Base-by-base conservation (phyloP, 2,329 filamentous ascomycete genomes). In the Onygenales sp. region DNA sequence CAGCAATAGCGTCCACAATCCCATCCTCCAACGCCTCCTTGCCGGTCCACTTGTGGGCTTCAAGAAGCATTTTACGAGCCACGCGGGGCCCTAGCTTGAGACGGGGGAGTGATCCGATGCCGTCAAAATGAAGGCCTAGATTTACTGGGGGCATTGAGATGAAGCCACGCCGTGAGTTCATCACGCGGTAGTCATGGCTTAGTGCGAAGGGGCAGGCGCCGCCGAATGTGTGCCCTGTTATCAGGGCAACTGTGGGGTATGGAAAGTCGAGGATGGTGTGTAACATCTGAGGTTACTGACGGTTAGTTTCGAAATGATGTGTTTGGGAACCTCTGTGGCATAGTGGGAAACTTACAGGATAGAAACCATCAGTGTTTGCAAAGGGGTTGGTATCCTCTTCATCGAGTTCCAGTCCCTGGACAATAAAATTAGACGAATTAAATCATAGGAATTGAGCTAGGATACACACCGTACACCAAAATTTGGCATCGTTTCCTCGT, bases 361-460 rank as follows among this genome's bases (percentile, higher is more conserved):
- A 78, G 53, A 83, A 85, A 31, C 72, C 74, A 59, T 77, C 81
- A 13, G 73, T 72, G 41, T 85, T 82, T 66, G 75, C 81, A 52
- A 75, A 77, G 31, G 77, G 75, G 58, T 76, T 77, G 13, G 68
- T 71, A 47, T 75, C 72, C 9, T 63, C 59, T 58, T 77, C 74
- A 45, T 76, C 74, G 2, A 77, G 63, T 33, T 77, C 75, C 11
- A 77, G 62, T 2, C 73, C 74, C 53, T 65, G 45, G 9, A 42
- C 5, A 54, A 14, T 13, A n/a, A 1, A 32, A 2, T 39, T 47
- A 48, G 39, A 33, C 17, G 21, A 11, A 9, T 17, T 42, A 35
- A 53, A 17, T 39, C 36, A 10, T 39, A 39, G 36, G 3, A 9
- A 10, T 3, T 39, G 9, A n/a, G 36, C 36, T n/a, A 39, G 2